Conservation (phyloP, 2,329 filamentous ascomycete genomes). For the Fusarium lyarnte region DNA sequence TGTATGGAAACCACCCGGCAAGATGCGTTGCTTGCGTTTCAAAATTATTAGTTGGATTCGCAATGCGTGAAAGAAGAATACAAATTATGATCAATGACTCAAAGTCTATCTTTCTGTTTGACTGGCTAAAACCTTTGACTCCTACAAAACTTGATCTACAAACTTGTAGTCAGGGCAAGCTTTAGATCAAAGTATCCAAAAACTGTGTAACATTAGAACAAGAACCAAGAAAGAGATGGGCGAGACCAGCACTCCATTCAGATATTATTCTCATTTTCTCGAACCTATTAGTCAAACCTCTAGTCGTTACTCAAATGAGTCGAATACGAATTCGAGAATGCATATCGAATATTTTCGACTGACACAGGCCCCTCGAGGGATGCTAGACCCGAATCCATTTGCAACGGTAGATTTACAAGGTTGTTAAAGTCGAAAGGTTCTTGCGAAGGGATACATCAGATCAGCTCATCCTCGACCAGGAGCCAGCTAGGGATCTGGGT, state of each 20-base stretch:
- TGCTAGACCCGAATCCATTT: not conserved
- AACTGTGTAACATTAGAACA: not conserved
- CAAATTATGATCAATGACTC: not conserved
- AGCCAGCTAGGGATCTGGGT: not conserved
- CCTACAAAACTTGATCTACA: not conserved
- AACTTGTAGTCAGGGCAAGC: not conserved
- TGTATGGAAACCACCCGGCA: slow-evolving; percentile 39
- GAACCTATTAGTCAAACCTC: not conserved
- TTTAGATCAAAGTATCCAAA: not conserved
- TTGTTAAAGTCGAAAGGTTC: slow-evolving; percentile 9
- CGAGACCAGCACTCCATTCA: not conserved
- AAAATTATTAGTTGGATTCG: not conserved
- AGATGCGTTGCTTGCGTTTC: slow-evolving; percentile 12
- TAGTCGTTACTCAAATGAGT: not conserved
- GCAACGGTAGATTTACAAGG: not conserved
- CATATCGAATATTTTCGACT: not conserved
- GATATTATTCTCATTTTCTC: not conserved
- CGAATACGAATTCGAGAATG: slow-evolving; percentile 21
- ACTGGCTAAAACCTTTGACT: not conserved
- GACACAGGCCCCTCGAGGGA: not conserved
- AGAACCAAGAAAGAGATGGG: not conserved
- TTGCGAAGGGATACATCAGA: not conserved
- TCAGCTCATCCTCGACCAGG: not conserved
- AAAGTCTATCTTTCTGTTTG: no score
- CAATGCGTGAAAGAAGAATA: not conserved